These are phyloP conservation scores for Podaxis mareebaensis DNA, from an alignment of 768 basidiomycete species.

Conservation along the genomic window DNA sequence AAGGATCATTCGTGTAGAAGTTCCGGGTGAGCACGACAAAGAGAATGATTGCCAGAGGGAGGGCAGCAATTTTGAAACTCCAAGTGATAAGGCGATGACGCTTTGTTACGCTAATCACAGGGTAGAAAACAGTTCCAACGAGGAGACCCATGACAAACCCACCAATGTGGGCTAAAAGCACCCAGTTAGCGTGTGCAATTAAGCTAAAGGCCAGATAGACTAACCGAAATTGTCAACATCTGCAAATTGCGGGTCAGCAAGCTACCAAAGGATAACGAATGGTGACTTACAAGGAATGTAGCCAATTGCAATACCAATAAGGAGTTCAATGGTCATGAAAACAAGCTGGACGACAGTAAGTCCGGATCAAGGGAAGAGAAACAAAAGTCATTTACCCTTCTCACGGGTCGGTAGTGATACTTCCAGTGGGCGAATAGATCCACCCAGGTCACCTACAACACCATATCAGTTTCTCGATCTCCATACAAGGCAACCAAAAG, in stretches of 20 bases:
- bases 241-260: conserved; percentile 22
- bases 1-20: conserved; percentile 88
- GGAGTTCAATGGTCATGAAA: conserved; percentile 84
- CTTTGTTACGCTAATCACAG: conserved; percentile 80
- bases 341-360: conserved; percentile 52
- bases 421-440: conserved; percentile 93
- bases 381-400: conserved; percentile 53
- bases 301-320: conserved; percentile 83
- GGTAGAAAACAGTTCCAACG: conserved; percentile 81
- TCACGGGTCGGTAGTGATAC: conserved; percentile 78
- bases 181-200: background rate
- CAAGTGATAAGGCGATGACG: conserved; percentile 74
- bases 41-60: conserved; percentile 75
- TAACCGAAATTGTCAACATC: conserved; percentile 90
- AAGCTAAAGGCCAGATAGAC: conserved; percentile 18
- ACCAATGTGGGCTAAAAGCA: conserved; percentile 74
- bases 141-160: conserved; percentile 86
- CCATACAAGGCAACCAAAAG: background rate
- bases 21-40: conserved; percentile 84
- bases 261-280: conserved; percentile 1
- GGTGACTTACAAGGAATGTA: conserved; percentile 70
- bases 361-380: background rate
- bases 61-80: conserved; percentile 68
- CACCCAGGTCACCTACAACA: conserved; percentile 69
- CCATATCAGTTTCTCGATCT: background rate